Conservation (phyloP, 225 moss, liverwort and hornwort species). For the Sphagnum contortum region DNA sequence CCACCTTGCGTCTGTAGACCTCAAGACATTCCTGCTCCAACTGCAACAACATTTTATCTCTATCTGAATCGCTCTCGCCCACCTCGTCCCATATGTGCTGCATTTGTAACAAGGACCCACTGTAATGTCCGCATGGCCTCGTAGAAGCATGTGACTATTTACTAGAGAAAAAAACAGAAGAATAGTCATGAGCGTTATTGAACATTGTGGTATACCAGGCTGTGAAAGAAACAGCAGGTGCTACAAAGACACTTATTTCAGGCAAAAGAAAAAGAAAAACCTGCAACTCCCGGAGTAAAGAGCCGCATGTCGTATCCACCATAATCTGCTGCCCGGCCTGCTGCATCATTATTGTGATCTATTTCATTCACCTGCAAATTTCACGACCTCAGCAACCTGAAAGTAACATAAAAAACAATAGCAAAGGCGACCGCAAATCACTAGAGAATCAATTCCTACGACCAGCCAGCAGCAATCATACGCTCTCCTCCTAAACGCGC, state of each 20-base stretch:
- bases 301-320: constrained; percentile 87
- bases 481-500: no score
- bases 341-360: constrained; percentile 43
- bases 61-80: constrained; percentile 78
- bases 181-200: no score
- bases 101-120: neutral
- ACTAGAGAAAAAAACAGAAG: no score
- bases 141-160: no score
- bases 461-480: no score
- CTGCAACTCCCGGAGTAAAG: constrained; percentile 91
- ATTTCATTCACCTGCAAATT: no score
- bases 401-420: no score
- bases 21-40: constrained; percentile 95
- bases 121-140: neutral
- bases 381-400: no score
- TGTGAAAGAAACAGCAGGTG: no score
- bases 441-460: no score
- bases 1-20: constrained; percentile 92
- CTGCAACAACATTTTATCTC: constrained; percentile 90
- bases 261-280: constrained; percentile 12
- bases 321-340: constrained; percentile 48
- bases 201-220: no score
- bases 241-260: neutral
- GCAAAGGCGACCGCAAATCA: no score
- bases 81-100: constrained; percentile 99